These are phyloP conservation scores for Groenewaldozyma auringiensis DNA, from an alignment of 1,139 yeast genomes.

Conservation along the genomic window DNA sequence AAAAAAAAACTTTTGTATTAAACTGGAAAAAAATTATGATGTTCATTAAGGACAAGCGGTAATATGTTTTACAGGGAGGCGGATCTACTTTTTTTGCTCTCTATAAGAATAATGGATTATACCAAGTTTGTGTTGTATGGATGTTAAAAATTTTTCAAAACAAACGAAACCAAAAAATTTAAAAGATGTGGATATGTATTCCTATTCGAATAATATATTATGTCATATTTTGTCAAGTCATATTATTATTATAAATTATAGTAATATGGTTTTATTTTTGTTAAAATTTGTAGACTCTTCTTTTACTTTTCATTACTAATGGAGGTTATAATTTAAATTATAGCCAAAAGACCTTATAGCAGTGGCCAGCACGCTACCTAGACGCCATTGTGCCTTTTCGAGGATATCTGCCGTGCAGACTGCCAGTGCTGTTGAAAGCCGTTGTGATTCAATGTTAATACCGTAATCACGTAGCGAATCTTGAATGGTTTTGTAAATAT, in stretches of 20 bases:
- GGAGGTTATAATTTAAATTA: conserved; percentile 15
- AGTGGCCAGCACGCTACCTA: conserved; percentile 23
- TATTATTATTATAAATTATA: not conserved
- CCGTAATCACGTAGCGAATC: not conserved
- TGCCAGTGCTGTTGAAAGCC: conserved; percentile 15
- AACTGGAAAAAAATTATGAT: no score
- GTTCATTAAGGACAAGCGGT: not conserved
- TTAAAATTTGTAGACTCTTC: not conserved
- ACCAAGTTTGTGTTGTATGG: no score
- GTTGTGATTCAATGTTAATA: not conserved
- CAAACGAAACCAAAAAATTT: no score
- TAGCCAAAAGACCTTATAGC: conserved; percentile 24
- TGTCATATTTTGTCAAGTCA: not conserved
- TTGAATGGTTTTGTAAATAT: not conserved
- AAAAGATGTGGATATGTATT: not conserved
- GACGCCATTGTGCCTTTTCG: conserved; percentile 27
- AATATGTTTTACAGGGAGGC: not conserved
- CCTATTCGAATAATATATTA: not conserved
- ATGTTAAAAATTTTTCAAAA: no score
- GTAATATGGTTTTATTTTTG: no score
- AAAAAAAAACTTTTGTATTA: not conserved
- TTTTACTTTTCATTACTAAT: not conserved
- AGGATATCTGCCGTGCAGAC: conserved; percentile 25
- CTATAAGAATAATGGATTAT: not conserved
- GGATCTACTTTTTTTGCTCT: not conserved